Conservation (phyloP, 805 yeast species). For the Wickerhamomyces tratensis region DNA sequence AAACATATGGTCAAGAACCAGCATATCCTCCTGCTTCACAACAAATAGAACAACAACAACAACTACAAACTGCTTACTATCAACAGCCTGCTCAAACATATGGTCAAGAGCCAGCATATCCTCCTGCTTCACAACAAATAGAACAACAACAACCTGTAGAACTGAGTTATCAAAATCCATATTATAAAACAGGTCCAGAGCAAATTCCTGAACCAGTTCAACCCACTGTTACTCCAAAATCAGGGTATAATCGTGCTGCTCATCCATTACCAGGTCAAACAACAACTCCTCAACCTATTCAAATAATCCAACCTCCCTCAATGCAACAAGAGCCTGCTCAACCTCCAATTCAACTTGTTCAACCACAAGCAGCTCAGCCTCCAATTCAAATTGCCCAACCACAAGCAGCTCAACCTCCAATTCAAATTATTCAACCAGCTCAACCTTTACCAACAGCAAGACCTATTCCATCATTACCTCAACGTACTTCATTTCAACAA, state of each 20-base stretch:
- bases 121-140: too few species aligned
- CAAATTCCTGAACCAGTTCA: too few species aligned
- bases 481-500: neutral
- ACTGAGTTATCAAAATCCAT: too few species aligned
- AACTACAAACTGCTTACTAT: neutral
- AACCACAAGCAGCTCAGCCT: neutral
- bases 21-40: neutral
- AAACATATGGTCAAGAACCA: neutral
- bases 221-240: too few species aligned
- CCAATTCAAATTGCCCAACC: conserved; percentile 4
- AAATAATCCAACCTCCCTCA: too few species aligned
- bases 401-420: conserved; percentile 2
- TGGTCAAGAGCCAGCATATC: too few species aligned
- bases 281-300: too few species aligned
- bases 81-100: neutral
- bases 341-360: conserved; percentile 8
- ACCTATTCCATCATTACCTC: neutral
- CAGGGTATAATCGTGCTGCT: too few species aligned
- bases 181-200: too few species aligned
- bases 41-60: conserved; percentile 2
- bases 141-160: too few species aligned
- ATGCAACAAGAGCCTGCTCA: too few species aligned
- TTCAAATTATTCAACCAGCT: conserved; percentile 5
- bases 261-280: too few species aligned
- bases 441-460: neutral